Evolutionary conservation across 164 flowering plant species (phyloP).

Genomic region (Litsea cubeba): DNA sequence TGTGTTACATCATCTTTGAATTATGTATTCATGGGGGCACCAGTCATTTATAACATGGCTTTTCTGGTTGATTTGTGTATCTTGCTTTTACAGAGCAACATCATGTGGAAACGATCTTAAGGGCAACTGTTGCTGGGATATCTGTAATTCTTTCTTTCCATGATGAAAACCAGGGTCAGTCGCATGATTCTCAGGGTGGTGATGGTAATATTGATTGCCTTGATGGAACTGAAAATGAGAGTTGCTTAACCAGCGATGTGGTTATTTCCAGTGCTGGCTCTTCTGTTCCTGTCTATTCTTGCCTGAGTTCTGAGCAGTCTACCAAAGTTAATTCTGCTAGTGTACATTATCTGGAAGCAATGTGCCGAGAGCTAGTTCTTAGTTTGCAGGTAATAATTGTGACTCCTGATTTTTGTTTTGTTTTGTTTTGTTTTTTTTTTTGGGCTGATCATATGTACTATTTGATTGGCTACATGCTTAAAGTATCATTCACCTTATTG

Average conservation of each 20-base stretch:
- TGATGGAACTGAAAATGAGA: not conserved
- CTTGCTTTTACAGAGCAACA: constrained; percentile 59
- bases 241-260: not conserved
- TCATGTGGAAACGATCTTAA: constrained; percentile 66
- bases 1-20: no score
- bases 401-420: constrained; percentile 5
- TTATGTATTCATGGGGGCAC: no score
- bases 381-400: constrained; percentile 57
- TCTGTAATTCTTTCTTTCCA: constrained; percentile 53
- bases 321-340: constrained; percentile 3
- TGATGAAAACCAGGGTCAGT: constrained; percentile 43
- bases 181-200: constrained; percentile 16
- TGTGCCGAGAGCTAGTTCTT: constrained; percentile 40
- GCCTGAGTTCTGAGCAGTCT: not conserved
- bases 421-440: not conserved
- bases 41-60: no score
- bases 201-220: constrained; percentile 7
- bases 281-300: not conserved
- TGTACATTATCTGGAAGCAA: constrained; percentile 48
- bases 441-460: no score
- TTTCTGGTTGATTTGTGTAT: not conserved
- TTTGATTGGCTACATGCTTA: not conserved
- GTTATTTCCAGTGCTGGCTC: constrained; percentile 1
- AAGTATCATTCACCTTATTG: not conserved
- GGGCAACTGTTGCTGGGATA: constrained; percentile 53